Conservation (phyloP, 495 filamentous ascomycete species). For the Chlorociboria aeruginascens region DNA sequence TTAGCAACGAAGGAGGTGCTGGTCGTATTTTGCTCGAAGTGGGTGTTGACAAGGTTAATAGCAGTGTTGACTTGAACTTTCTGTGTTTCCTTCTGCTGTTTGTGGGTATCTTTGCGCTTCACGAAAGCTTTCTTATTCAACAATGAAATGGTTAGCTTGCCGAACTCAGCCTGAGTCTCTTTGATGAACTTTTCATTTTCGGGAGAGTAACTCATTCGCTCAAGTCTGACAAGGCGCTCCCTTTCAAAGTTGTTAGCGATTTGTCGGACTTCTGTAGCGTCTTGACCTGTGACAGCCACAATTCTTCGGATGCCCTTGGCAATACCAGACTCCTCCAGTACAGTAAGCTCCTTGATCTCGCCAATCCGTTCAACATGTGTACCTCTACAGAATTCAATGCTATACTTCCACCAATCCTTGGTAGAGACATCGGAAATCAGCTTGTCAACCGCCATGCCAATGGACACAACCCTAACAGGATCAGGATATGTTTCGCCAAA, state of each 20-base stretch:
- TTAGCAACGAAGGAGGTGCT: too few species aligned
- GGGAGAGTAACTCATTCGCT: constrained; percentile 48
- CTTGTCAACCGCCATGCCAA: constrained; percentile 80
- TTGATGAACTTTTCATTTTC: constrained; percentile 72
- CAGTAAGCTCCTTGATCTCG: constrained; percentile 80
- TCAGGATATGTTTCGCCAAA: constrained; percentile 95
- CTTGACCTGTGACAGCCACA: constrained; percentile 79
- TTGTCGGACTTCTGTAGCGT: constrained; percentile 67
- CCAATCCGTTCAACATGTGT: constrained; percentile 88
- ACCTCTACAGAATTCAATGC: constrained; percentile 88
- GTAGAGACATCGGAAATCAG: constrained; percentile 71
- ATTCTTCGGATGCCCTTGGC: constrained; percentile 93
- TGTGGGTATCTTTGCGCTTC: constrained; percentile 63
- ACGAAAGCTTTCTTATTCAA: constrained; percentile 66
- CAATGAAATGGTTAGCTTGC: constrained; percentile 63
- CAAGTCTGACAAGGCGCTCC: constrained; percentile 49
- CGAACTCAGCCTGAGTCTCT: constrained; percentile 64
- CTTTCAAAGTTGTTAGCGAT: constrained; percentile 59
- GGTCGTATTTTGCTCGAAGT: constrained; percentile 59
- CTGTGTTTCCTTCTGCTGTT: constrained; percentile 77
- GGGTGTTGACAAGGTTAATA: constrained; percentile 56
- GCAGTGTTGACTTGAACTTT: constrained; percentile 79
- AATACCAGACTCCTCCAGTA: constrained; percentile 85
- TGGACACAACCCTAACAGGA: constrained; percentile 87
- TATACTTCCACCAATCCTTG: constrained; percentile 64